Percentiles rank a stretch among this genome's conserved stretches.
Conservation (phyloP, 371 early-diverging fungal species). For the Capillidium rhysosporum region DNA sequence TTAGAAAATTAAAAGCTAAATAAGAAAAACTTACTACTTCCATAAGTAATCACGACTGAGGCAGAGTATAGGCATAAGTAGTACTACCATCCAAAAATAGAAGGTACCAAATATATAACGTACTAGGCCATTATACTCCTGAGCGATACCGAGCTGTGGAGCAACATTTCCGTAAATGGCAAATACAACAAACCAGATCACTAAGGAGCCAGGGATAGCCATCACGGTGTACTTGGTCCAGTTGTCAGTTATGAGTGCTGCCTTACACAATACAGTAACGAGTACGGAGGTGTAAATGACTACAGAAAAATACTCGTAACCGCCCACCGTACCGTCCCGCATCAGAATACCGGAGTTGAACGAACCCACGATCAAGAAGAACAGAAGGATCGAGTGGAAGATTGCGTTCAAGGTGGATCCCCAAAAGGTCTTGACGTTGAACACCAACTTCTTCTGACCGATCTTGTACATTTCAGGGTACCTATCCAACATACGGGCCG, state of each 20-base stretch:
- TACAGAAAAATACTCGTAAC: constrained; percentile 62
- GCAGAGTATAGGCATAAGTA: constrained; percentile 62
- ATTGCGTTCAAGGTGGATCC: constrained; percentile 87
- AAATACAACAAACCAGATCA: constrained; percentile 70
- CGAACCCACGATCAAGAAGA: constrained; percentile 12
- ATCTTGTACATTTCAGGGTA: constrained; percentile 94
- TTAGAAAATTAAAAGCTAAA: neutral
- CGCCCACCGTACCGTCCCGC: constrained; percentile 35
- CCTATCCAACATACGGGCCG: constrained; percentile 78
- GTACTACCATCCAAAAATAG: constrained; percentile 70
- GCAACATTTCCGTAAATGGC: constrained; percentile 69
- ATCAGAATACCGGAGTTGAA: constrained; percentile 39
- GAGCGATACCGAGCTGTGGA: constrained; percentile 47
- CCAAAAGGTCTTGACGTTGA: constrained; percentile 86
- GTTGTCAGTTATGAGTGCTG: constrained; percentile 56
- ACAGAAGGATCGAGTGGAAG: constrained; percentile 57
- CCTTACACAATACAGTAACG: constrained; percentile 61
- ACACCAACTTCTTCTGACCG: constrained; percentile 77
- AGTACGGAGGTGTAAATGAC: constrained; percentile 60
- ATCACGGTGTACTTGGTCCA: constrained; percentile 75
- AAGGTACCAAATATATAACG: constrained; percentile 48
- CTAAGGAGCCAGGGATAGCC: constrained; percentile 66
- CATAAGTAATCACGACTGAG: constrained; percentile 71
- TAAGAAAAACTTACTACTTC: constrained; percentile 60
- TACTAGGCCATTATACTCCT: constrained; percentile 65